Conservation (phyloP, 139 green algal genomes). For the Chlorella vulgaris region DNA sequence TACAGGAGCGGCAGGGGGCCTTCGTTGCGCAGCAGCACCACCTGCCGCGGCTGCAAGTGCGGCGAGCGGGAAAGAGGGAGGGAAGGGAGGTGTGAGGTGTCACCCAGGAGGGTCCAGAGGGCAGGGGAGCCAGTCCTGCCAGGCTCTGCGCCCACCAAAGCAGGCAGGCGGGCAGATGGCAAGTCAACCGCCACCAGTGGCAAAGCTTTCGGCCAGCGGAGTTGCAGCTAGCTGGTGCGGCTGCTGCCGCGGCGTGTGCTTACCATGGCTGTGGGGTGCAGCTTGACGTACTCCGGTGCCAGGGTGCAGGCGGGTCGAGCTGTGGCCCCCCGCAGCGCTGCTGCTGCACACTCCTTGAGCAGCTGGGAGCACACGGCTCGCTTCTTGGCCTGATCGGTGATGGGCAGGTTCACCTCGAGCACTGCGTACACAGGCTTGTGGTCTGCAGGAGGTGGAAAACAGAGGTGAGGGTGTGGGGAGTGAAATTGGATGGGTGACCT, state of each 20-base stretch:
- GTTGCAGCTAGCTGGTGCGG: too few relatives aligned
- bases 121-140: too few relatives aligned
- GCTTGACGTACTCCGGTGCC: slow-evolving; percentile 3
- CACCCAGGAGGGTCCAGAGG: too few relatives aligned
- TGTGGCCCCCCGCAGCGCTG: background rate
- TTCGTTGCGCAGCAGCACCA: slow-evolving; percentile 41
- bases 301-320: slow-evolving; percentile 10
- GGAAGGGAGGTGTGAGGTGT: too few relatives aligned
- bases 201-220: too few relatives aligned
- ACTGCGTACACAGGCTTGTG: slow-evolving; percentile 89
- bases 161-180: too few relatives aligned
- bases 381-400: slow-evolving; percentile 44
- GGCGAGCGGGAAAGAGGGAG: too few relatives aligned
- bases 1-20: slow-evolving; percentile 22
- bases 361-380: slow-evolving; percentile 36
- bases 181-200: too few relatives aligned
- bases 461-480: background rate
- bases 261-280: slow-evolving; percentile 27
- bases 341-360: slow-evolving; percentile 23
- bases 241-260: too few relatives aligned
- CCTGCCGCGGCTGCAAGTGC: slow-evolving; percentile 22
- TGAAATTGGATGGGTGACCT: background rate
- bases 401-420: slow-evolving; percentile 56
- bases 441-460: slow-evolving; percentile 56
- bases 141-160: too few relatives aligned